phyloP scores from a whole-genome alignment of 2,329 filamentous ascomycete genomes.

The Xylaria sp. region DNA sequence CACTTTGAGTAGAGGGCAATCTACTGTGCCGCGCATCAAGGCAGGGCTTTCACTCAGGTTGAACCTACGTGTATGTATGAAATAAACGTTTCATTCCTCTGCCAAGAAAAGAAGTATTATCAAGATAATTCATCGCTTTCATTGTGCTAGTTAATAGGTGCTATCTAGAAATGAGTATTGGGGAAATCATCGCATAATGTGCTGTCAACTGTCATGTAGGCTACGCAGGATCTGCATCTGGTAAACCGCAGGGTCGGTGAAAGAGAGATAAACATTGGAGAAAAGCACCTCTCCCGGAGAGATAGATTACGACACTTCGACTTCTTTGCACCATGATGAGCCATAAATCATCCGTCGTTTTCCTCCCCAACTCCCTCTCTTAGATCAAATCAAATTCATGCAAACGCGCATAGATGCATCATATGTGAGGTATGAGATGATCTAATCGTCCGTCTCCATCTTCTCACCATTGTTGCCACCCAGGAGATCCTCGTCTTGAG shows the following conservation, averaged over 20 bases:
- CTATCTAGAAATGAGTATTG: background rate
- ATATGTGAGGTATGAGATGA: background rate
- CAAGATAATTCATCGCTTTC: background rate
- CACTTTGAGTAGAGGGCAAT: background rate
- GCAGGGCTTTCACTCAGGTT: background rate
- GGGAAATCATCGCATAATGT: constrained; percentile 2
- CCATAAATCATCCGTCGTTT: background rate
- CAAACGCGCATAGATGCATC: background rate
- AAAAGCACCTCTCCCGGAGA: background rate
- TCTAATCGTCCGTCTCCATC: background rate
- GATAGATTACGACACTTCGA: background rate
- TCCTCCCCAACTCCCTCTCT: background rate
- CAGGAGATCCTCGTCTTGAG: background rate
- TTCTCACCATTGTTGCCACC: background rate
- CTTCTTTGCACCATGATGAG: background rate
- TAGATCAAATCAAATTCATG: background rate
- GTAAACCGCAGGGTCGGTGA: background rate
- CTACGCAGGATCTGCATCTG: background rate
- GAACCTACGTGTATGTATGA: too few relatives aligned
- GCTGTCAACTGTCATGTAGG: background rate
- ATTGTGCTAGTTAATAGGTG: background rate
- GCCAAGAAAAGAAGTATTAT: background rate
- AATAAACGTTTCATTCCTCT: too few relatives aligned
- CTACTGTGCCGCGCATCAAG: background rate
- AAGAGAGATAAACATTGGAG: background rate